These are phyloP conservation scores for Fraxinus excelsior DNA, from an alignment of 257 asterid genomes.

Conservation along the genomic window DNA sequence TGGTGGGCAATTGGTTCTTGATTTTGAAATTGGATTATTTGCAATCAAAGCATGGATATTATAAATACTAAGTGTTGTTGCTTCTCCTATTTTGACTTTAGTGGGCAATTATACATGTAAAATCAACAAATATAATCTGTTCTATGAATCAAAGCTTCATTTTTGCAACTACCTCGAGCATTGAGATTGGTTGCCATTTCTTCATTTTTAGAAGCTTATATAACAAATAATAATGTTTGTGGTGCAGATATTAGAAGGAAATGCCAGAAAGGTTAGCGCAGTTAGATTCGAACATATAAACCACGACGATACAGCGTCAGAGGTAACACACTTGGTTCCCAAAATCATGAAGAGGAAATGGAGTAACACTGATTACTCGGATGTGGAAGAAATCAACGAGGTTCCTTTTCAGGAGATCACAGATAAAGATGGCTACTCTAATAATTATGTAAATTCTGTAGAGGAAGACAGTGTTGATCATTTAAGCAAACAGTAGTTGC, in stretches of 20 bases:
- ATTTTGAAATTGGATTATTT: neutral
- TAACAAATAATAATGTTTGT: constrained; percentile 16
- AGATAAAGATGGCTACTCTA: constrained; percentile 14
- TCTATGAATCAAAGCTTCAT: constrained; percentile 9
- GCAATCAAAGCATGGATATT: neutral
- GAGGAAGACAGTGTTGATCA: constrained; percentile 52
- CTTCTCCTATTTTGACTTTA: neutral
- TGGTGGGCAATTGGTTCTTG: neutral
- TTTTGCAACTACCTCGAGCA: neutral
- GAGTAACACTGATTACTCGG: constrained; percentile 42
- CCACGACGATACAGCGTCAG: constrained; percentile 49
- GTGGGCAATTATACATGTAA: neutral
- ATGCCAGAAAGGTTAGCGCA: constrained; percentile 93
- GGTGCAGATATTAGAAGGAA: constrained; percentile 92
- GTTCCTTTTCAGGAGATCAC: constrained; percentile 30
- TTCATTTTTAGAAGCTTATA: neutral
- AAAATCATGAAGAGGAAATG: constrained; percentile 69
- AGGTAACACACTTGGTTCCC: constrained; percentile 57
- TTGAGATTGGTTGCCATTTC: neutral
- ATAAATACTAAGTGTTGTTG: neutral
- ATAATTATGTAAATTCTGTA: constrained; percentile 53
- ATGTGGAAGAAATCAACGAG: constrained; percentile 38
- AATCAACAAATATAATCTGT: neutral
- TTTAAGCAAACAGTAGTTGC: constrained; percentile 34
- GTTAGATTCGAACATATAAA: constrained; percentile 78